Evolutionary conservation across 345 rosid species (phyloP), one percentile per base, ranked within the genome.

Genomic region (Clausena lansium): DNA sequence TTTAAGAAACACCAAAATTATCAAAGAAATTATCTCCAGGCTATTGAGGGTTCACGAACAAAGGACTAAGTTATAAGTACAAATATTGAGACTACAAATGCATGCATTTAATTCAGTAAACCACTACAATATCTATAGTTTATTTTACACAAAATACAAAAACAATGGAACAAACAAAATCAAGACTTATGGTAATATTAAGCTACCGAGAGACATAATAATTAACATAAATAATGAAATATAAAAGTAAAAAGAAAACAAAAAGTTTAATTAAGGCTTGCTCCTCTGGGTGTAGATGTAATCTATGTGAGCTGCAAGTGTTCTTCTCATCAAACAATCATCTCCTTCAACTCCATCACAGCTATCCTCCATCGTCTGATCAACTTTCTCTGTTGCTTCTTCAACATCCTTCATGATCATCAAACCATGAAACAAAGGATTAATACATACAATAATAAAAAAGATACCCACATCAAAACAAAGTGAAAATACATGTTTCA

Each of bases 281-380:
- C 32, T 50, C n/a, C 78, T 66, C 80, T 84, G 86, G 45, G 84
- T 84, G 64, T 84, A 84, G 80, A 84, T 76, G 27, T 84, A 84
- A 76, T 84, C 84, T 8, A 41, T 45, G 67, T 81, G 84, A 59
- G 84, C 84, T 14, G 70, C 86, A 33, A 81, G 82, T 19, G 86
- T 78, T 73, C 84, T 84, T 45, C 86, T 81, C 81, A 81, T 78
- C 82, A 84, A 75, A 75, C 86, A 84, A 67, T 83, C 86, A 25
- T 84, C 86, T 66, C 71, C 84, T 58, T 75, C 86, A 6, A 71
- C 30, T 50, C 83, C 83, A 6, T 78, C 80, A 25, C 86, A 84
- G n/a, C 65, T 20, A 7, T 65, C 81, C 11, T 78, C 82, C 22
- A 59, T 30, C n/a, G 50, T 62, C 50, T 64, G 71, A 68, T 68